Evolutionary conservation across 1,139 yeast species (phyloP), one percentile per base, ranked within the genome.

Genomic region (Sugiyamaella neomexicana): DNA sequence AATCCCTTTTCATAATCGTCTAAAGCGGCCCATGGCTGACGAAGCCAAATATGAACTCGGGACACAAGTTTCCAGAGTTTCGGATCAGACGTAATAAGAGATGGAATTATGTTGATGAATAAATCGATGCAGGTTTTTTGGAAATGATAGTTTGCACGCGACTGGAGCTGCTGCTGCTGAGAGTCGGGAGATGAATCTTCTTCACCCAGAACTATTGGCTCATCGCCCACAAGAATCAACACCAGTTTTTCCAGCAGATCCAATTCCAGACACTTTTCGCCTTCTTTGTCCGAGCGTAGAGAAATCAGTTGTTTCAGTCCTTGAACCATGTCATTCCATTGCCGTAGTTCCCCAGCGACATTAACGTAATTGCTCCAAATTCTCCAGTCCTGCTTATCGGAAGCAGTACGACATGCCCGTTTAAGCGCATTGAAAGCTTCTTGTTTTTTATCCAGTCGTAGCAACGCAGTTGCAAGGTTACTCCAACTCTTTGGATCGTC

Each of bases 401-500:
- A 84, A 23, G 89, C 86, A 23, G 78, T 77, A 57, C 85, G 74
- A 20, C 87, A 78, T 0, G 98, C 97, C 59, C 82, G 82, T 65
- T 86, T 84, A 59, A 90, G 75, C 0, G 98, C 96, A 62, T 81
- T 83, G 63, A 88, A 86, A 0, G 97, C 96, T 59, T 89, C 95
- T 57, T 80, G 79, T 27, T 80, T 71, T 68, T 87, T 87, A 51
- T 80, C 85, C 48, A 80, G 68, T 58, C 81, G 80, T 45, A 90
- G 73, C 54, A 89, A 77, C 0, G 97, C 83, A 15, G 95, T 84
- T 4, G 96, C 91, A 62, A 95, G 77, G 67, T 93, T 95, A n/a
- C 96, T 85, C 99, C 99, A 95, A 1, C 96, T 83, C 67, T 83
- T 83, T 0, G 95, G 79, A 65, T 85, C 90, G 0, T 84, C 79